Base-by-base conservation (phyloP, 495 filamentous ascomycete species). In the Xanthoparmelia taractica region DNA sequence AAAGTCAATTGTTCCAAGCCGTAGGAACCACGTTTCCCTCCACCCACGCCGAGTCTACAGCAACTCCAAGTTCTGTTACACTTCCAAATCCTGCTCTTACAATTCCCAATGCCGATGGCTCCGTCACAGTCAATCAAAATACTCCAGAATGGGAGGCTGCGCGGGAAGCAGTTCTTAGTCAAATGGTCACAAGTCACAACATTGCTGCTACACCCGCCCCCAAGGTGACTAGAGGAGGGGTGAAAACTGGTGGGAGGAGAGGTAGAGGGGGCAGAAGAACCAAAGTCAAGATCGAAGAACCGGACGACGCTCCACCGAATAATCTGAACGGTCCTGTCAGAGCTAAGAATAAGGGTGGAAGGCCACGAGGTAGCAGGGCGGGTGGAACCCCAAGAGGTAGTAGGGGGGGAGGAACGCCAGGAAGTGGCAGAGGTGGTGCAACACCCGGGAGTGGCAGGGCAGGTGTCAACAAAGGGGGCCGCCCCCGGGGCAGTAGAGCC, bases 101-200 rank as follows among this genome's bases (percentile, higher is more conserved):
- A 36, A 13, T 48, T 29, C 25, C n/a, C 15, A 23, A 34, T 29
- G 36, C 52, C 11, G 29, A 58, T 41, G 29, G 11, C 38, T 34
- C 47, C 12, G 27, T 25, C 50, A 3, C 38, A 31, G 55, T 64
- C 36, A 61, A 45, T 23, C 66, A 45, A 15, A 59, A 60, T 27
- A 66, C 68, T 17, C 65, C 69, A 4, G 72, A 67, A 15, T 79
- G 71, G 69, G 71, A 78, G 63, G 75, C 77, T 17, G 77, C 78
- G 29, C 70, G 73, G 45, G 72, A 73, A 58, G 69, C 77, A 58
- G 75, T 80, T 15, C 66, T 79, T 57, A 70, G 73, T 59, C 71
- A 58, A 18, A 77, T 78, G 69, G 70, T 72, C 18, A 79, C 75
- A 37, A 76, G 70, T 60, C 67, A 76, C 34, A 74, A 74, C 27